Evolutionary conservation across 2,329 filamentous ascomycete species (phyloP).

Genomic region (Fusarium vanettenii): DNA sequence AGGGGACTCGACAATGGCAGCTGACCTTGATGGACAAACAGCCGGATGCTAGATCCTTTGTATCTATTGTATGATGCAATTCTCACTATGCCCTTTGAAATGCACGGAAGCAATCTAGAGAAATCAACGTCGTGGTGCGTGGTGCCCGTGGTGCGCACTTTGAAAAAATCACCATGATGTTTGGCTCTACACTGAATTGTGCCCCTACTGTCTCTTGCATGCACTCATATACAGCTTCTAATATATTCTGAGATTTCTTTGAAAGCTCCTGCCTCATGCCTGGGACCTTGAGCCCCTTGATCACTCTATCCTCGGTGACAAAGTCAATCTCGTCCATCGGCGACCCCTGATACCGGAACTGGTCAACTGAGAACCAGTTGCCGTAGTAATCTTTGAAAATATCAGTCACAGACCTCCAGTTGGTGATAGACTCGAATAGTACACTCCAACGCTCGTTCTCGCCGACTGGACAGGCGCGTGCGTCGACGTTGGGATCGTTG

Average conservation of each 20-base stretch:
- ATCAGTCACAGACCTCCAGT: background rate
- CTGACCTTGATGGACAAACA: background rate
- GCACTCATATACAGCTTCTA: accelerated
- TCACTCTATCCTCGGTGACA: background rate
- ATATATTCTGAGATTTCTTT: background rate
- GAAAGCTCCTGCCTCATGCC: background rate
- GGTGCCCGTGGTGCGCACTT: background rate
- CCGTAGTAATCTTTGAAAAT: background rate
- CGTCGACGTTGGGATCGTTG: background rate
- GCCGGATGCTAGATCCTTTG: background rate
- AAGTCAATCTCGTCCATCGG: background rate
- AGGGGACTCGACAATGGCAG: background rate
- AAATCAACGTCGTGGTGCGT: background rate
- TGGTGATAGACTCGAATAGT: background rate
- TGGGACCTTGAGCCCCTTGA: background rate
- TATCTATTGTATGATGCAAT: background rate
- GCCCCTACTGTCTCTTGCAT: background rate
- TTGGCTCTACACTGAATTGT: background rate
- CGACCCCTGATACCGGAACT: background rate
- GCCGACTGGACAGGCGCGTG: background rate
- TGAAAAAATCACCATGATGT: background rate
- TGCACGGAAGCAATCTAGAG: too few relatives aligned
- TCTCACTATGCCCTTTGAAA: background rate
- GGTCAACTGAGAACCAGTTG: background rate
- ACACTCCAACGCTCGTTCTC: background rate